Base-by-base conservation (phyloP, 768 basidiomycete species). In the Pisolithus albus region DNA sequence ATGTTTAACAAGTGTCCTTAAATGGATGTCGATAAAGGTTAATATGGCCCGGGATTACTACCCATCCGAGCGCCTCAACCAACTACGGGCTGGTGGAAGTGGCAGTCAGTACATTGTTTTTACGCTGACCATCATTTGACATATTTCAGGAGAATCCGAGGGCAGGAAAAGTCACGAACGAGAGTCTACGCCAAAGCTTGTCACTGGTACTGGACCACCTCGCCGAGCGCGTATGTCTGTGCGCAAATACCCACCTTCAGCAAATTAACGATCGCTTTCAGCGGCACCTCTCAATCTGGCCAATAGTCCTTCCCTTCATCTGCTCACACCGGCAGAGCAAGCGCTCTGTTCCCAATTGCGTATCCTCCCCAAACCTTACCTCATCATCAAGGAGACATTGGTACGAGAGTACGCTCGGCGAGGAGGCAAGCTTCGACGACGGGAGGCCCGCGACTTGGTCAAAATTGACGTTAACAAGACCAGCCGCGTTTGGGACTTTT, bases 391-490 rank as follows among this genome's bases (percentile, higher is more conserved):
- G 66, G 92, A 96, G 68, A 91, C 88, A 5, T 80, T 96, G 39
- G 84, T 99, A 28, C 82, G 92, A 30, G 95, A 98, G 72, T 96
- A 92, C 60, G 91, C 90, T 1, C 78, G 92, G 24, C 76, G 92
- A 50, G 87, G 88, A 19, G 94, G 94, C 10, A 88, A 89, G 64
- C 76, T 97, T 41, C 86, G 88, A 46, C 79, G 89, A 28, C 77
- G 92, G 49, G 92, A 96, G 66, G 92, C 92, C 10, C 80, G 89
- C 47, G 90, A 91, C 66, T 74, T 95, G 53, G 84, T 94, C 58
- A 92, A 91, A 68, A 90, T 96, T 55, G 92, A 93, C 64, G 89
- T 91, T 55, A 90, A 91, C 67, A 95, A 96, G 69, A 92, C 90
- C 1, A 86, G 84, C 67, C 76, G 88, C 38, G 88, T 92, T 30